A percentile compares a stretch with the other conserved stretches of the same genome.
Conservation (phyloP, 208 protist genomes). For the Wallacemonas rigidus region DNA sequence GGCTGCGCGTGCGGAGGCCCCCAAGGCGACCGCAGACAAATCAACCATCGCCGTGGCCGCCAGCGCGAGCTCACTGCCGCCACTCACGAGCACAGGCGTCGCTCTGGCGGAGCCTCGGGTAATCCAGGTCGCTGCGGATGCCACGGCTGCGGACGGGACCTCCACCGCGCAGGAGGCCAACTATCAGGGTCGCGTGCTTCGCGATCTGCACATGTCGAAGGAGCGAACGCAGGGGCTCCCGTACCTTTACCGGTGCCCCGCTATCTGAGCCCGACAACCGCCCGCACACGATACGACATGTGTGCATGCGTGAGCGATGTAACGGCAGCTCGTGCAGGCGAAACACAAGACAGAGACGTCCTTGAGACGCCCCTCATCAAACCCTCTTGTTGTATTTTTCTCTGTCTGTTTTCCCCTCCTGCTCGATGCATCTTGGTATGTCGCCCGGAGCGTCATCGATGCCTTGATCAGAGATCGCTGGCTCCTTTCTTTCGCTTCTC, state of each 20-base stretch:
- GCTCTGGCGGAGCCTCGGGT: slow-evolving; percentile 43
- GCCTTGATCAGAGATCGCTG: too few relatives aligned
- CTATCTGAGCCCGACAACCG: background rate
- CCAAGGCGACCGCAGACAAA: background rate
- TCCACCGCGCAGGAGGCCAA: slow-evolving; percentile 11
- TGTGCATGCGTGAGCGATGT: background rate
- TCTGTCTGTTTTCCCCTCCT: slow-evolving; percentile 12
- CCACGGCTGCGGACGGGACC: slow-evolving; percentile 13
- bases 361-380: too few relatives aligned
- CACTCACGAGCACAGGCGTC: background rate
- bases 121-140: slow-evolving; percentile 54
- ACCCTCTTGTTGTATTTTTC: slow-evolving; percentile 2
- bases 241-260: slow-evolving; percentile 92
- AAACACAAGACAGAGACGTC: background rate
- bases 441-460: too few relatives aligned
- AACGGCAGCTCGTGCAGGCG: too few relatives aligned
- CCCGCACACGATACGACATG: background rate
- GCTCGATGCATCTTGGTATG: background rate
- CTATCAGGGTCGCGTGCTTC: slow-evolving; percentile 47
- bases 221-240: slow-evolving; percentile 87
- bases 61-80: slow-evolving; percentile 17
- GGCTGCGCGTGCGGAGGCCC: slow-evolving; percentile 6
- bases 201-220: slow-evolving; percentile 82
- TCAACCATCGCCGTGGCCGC: slow-evolving; percentile 19
- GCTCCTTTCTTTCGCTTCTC: too few relatives aligned